Evolutionary conservation across 352 stramenopile genomes (phyloP).

Genomic region (Phytopythium boreale): DNA sequence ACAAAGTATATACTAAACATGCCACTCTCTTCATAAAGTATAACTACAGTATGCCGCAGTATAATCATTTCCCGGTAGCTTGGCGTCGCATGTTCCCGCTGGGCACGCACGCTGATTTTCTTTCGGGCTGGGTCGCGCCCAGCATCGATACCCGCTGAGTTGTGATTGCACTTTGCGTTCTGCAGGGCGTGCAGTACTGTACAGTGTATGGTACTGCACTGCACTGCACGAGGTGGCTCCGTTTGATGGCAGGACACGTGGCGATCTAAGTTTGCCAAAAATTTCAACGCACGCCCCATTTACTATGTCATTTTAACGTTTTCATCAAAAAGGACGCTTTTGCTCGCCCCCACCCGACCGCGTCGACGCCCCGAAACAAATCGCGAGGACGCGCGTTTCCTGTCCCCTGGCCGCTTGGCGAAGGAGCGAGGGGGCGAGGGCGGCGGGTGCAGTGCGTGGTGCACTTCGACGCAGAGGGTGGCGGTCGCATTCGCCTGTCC

Average conservation of each 20-base stretch:
- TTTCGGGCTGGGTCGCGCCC: constrained; percentile 1
- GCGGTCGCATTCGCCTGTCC: constrained; percentile 3
- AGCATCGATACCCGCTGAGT: neutral
- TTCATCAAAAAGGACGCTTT: neutral
- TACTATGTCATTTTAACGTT: neutral
- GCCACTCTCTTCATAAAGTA: neutral
- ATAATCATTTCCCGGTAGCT: too few relatives aligned
- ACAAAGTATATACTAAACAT: neutral
- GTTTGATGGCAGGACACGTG: too few relatives aligned
- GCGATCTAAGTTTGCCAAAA: too few relatives aligned
- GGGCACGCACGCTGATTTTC: constrained; percentile 6
- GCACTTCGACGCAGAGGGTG: neutral
- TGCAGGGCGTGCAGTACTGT: too few relatives aligned
- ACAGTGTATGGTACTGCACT: too few relatives aligned
- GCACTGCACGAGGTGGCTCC: too few relatives aligned
- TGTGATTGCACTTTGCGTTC: too few relatives aligned
- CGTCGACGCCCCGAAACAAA: constrained; percentile 2
- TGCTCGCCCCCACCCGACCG: too few relatives aligned
- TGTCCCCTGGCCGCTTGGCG: neutral
- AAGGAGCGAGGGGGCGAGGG: neutral
- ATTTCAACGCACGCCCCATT: too few relatives aligned
- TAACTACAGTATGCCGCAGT: too few relatives aligned
- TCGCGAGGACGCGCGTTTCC: neutral
- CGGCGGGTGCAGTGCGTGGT: too few relatives aligned
- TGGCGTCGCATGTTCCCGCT: too few relatives aligned